A percentile compares a stretch with the other conserved stretches of the same genome.
phyloP scores from a whole-genome alignment of 192 early-diverging fungal genomes.

The Haplosporangium gracile region DNA sequence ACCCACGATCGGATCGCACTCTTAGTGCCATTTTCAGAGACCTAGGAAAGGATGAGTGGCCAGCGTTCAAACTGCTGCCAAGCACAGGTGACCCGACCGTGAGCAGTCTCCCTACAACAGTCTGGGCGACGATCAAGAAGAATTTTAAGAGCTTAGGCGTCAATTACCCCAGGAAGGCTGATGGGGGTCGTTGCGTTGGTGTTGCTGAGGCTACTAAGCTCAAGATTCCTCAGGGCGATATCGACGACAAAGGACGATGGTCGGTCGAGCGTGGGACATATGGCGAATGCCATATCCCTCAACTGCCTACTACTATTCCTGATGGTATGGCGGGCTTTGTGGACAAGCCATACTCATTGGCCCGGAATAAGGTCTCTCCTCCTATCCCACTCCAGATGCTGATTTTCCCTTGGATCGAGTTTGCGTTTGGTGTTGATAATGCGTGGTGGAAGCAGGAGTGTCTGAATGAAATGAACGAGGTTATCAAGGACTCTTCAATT shows the following conservation, averaged over 20 bases:
- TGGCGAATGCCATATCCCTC: background rate
- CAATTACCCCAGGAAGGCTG: background rate
- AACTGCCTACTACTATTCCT: background rate
- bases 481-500: background rate
- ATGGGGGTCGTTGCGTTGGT: background rate
- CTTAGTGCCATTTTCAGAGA: background rate
- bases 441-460: slow-evolving; percentile 5
- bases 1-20: background rate
- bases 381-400: background rate
- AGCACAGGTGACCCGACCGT: background rate
- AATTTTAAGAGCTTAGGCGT: background rate
- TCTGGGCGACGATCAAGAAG: background rate
- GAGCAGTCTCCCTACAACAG: background rate
- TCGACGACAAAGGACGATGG: background rate
- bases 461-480: background rate
- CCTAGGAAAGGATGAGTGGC: background rate
- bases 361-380: background rate
- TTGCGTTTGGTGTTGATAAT: background rate
- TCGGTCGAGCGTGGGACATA: background rate
- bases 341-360: background rate
- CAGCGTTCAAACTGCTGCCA: background rate
- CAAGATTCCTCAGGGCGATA: background rate
- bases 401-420: slow-evolving; percentile 5
- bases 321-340: background rate
- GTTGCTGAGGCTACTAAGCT: background rate